Conservation (phyloP, 2,329 filamentous ascomycete species). For the Beauveria sp. region DNA sequence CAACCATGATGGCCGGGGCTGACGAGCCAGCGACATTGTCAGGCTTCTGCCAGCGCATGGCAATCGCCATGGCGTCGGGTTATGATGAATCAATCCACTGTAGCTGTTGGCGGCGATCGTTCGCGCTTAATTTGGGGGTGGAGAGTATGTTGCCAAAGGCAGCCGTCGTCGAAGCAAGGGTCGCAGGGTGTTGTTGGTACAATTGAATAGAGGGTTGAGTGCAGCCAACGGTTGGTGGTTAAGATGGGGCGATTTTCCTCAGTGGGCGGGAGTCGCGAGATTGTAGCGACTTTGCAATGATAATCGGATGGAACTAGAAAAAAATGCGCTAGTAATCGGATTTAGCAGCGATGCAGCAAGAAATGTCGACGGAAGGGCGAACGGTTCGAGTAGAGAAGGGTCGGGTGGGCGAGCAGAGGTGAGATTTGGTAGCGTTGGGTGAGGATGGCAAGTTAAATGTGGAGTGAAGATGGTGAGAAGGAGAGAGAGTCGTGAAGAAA, state of each 20-base stretch:
- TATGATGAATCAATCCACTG: constrained; percentile 43
- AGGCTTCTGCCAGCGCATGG: constrained; percentile 67
- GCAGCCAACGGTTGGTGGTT: constrained; percentile 4
- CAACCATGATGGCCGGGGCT: constrained; percentile 64
- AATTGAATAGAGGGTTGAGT: neutral
- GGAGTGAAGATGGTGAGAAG: constrained; percentile 10
- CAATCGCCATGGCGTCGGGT: constrained; percentile 51
- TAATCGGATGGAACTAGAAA: neutral
- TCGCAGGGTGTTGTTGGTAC: neutral
- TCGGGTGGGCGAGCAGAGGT: neutral
- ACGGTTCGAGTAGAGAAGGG: neutral
- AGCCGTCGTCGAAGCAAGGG: constrained; percentile 5
- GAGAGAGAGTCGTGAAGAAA: neutral
- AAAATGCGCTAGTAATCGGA: neutral
- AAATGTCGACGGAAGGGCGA: neutral
- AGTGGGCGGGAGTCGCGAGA: neutral
- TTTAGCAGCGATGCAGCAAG: neutral
- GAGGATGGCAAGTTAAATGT: constrained; percentile 10
- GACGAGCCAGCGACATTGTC: constrained; percentile 68
- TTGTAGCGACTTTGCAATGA: neutral
- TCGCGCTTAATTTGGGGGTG: neutral
- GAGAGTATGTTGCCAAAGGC: neutral
- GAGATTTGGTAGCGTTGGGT: constrained; percentile 4
- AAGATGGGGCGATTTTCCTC: constrained; percentile 5
- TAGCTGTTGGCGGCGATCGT: constrained; percentile 11